phyloP scores from a whole-genome alignment of 192 early-diverging fungal species.

The Coemansia sp. region DNA sequence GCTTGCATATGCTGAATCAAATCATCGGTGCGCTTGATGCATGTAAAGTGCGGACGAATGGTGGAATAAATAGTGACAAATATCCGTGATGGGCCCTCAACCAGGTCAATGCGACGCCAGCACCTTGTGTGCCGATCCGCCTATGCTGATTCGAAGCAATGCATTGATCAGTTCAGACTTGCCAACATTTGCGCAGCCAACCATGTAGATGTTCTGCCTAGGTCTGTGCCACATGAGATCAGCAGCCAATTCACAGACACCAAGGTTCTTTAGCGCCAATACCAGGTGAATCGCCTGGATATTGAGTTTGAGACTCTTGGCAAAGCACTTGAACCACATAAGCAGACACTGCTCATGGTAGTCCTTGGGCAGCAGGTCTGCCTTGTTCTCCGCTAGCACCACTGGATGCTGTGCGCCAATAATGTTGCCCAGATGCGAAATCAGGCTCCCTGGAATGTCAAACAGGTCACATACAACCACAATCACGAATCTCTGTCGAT shows the following conservation, averaged over 20 bases:
- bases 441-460: constrained; percentile 68
- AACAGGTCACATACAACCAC: constrained; percentile 65
- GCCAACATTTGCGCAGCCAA: constrained; percentile 75
- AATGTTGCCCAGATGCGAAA: constrained; percentile 51
- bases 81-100: constrained; percentile 48
- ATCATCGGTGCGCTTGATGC: constrained; percentile 48
- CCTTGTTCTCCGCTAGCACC: constrained; percentile 70
- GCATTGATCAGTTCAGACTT: constrained; percentile 74
- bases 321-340: constrained; percentile 56
- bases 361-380: constrained; percentile 64
- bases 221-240: constrained; percentile 41
- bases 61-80: constrained; percentile 59
- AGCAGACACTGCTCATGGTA: constrained; percentile 57
- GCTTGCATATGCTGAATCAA: constrained; percentile 37
- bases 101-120: constrained; percentile 63
- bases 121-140: constrained; percentile 53
- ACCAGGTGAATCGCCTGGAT: constrained; percentile 55
- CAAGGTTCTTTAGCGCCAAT: constrained; percentile 63
- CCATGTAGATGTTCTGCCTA: constrained; percentile 64
- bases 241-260: constrained; percentile 52
- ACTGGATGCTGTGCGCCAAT: constrained; percentile 58
- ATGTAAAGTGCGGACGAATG: constrained; percentile 61
- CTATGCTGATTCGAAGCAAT: constrained; percentile 58
- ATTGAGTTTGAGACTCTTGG: constrained; percentile 44
- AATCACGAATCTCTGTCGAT: constrained; percentile 26